These are phyloP conservation scores for Angophora floribunda DNA, from an alignment of 345 rosid species.

Conservation along the genomic window DNA sequence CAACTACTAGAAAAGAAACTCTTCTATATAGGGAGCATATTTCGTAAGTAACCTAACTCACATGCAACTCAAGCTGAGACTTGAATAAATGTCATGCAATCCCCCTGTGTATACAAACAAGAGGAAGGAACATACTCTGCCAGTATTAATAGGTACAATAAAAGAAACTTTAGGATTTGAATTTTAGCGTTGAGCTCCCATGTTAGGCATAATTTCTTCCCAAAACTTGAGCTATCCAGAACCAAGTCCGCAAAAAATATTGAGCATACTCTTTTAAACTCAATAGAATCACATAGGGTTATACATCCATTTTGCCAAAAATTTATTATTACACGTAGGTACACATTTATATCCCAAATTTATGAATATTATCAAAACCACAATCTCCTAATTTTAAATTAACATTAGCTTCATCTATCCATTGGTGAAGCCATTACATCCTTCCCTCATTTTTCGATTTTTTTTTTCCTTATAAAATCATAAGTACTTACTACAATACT, in stretches of 20 bases:
- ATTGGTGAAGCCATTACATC: neutral
- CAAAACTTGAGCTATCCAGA: neutral
- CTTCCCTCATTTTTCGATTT: neutral
- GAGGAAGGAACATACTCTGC: neutral
- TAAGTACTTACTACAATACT: too few relatives aligned
- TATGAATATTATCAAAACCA: neutral
- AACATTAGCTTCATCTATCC: neutral
- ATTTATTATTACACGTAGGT: neutral
- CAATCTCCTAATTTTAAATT: neutral
- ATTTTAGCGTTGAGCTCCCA: neutral
- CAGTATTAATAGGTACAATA: neutral
- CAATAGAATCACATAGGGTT: neutral
- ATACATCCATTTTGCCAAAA: neutral
- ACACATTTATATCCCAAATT: neutral
- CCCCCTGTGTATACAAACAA: neutral
- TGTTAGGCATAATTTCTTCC: neutral
- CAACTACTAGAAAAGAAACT: neutral
- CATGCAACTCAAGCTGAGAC: neutral
- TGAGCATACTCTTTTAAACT: neutral
- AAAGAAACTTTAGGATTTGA: neutral
- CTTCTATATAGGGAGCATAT: neutral
- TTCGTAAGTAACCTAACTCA: neutral
- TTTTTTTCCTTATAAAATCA: too few relatives aligned
- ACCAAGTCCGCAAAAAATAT: neutral
- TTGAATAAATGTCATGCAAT: neutral